These are phyloP conservation scores for Nyctanthes arbortristis DNA, from an alignment of 257 asterid genomes.

Conservation along the genomic window DNA sequence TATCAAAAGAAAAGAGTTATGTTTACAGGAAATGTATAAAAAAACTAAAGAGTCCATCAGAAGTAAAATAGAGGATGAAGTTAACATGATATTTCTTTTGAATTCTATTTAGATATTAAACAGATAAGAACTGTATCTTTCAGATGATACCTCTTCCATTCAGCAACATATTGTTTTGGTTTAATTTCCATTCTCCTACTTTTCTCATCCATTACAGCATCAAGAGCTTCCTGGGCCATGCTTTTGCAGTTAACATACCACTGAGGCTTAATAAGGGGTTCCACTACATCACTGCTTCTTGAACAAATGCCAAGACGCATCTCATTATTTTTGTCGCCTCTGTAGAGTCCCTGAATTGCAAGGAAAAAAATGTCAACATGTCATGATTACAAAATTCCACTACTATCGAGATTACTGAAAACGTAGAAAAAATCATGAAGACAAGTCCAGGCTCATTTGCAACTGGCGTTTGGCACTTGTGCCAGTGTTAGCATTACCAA, in stretches of 20 bases:
- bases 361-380: constrained; percentile 20
- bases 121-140: constrained; percentile 2
- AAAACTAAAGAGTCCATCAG: too few species aligned
- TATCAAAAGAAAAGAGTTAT: constrained; percentile 1
- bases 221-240: constrained; percentile 85
- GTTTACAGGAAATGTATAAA: too few species aligned
- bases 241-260: constrained; percentile 90
- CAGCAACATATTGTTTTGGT: constrained; percentile 85
- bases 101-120: background rate
- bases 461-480: constrained; percentile 21
- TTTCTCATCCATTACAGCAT: constrained; percentile 63
- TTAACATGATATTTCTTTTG: background rate
- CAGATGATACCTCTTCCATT: constrained; percentile 75
- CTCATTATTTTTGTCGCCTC: constrained; percentile 75
- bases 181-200: constrained; percentile 66
- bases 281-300: constrained; percentile 84
- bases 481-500: background rate
- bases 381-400: background rate
- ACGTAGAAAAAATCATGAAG: background rate
- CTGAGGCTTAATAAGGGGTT: constrained; percentile 95
- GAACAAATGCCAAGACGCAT: constrained; percentile 97
- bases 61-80: background rate
- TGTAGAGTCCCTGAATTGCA: constrained; percentile 67
- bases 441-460: constrained; percentile 14
- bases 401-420: background rate